These are phyloP conservation scores for Boletus tylopilopsis DNA, from an alignment of 768 basidiomycete genomes.

Conservation along the genomic window DNA sequence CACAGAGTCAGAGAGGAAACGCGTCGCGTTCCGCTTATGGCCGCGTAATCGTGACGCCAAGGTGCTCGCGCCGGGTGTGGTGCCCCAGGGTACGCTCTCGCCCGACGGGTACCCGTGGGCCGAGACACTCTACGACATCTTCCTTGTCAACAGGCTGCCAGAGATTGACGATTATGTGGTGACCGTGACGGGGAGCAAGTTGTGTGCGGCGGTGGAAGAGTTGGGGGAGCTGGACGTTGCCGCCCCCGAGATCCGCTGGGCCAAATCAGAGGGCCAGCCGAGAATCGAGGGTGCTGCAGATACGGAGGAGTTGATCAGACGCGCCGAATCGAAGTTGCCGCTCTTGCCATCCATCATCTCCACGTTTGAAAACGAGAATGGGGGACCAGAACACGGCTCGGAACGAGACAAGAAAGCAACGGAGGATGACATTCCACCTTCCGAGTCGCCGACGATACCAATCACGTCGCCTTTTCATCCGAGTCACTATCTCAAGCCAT, in stretches of 20 bases:
- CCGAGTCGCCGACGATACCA: no score
- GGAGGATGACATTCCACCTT: no score
- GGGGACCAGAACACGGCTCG: no score
- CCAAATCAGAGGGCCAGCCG: constrained; percentile 21
- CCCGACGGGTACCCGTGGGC: constrained; percentile 25
- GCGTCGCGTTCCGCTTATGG: constrained; percentile 23
- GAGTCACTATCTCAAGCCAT: no score
- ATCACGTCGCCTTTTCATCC: no score
- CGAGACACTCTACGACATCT: constrained; percentile 27
- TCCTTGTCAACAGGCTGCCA: constrained; percentile 7
- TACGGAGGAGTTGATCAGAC: constrained; percentile 18
- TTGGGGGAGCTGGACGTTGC: constrained; percentile 19
- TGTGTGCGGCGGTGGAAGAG: constrained; percentile 8
- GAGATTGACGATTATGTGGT: not conserved
- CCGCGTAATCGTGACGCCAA: constrained; percentile 12
- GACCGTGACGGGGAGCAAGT: constrained; percentile 20
- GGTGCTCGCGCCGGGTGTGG: constrained; percentile 6
- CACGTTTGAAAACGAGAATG: no score
- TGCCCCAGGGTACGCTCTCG: constrained; percentile 16
- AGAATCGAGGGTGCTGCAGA: constrained; percentile 11
- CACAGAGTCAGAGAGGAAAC: constrained; percentile 1
- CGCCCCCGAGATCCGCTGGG: constrained; percentile 17
- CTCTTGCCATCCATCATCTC: no score
- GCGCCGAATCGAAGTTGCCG: no score
- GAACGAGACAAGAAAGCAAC: no score